Evolutionary conservation across 169 alveolate genomes (phyloP).

Genomic region (Eimeria maxima): DNA sequence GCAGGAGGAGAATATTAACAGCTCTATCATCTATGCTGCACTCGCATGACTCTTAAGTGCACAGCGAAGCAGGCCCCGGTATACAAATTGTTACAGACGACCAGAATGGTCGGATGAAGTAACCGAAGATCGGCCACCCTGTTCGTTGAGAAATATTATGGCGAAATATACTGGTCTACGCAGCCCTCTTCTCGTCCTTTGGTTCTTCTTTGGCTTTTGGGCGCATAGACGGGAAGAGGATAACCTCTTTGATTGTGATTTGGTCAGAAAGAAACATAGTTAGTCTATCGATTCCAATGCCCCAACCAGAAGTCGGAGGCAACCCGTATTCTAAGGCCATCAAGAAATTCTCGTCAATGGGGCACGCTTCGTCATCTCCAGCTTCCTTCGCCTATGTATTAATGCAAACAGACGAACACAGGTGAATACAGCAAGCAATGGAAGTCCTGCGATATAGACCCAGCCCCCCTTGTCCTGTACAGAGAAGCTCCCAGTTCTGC

Average conservation of each 20-base stretch:
- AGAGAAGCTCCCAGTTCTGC: not conserved
- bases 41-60: not conserved
- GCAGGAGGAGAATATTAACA: not conserved
- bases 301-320: conserved; percentile 99
- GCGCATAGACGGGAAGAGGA: conserved; percentile 99
- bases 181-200: conserved; percentile 50
- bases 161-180: not conserved
- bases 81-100: not conserved
- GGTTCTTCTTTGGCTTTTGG: conserved; percentile 49
- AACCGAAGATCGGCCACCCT: not conserved
- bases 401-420: not conserved
- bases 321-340: conserved; percentile 98
- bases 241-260: conserved; percentile 97
- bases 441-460: not conserved
- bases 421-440: not conserved
- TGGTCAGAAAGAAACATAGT: conserved; percentile 98
- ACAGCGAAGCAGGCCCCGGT: not conserved
- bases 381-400: conserved; percentile 83
- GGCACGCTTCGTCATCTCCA: conserved; percentile 89
- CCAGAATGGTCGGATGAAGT: not conserved
- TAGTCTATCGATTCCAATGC: conserved; percentile 98
- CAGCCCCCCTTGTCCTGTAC: not conserved
- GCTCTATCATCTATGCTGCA: not conserved
- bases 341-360: conserved; percentile 90
- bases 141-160: not conserved